Base-by-base conservation (phyloP, 768 basidiomycete genomes). In the Xerocomellus amylosporus region DNA sequence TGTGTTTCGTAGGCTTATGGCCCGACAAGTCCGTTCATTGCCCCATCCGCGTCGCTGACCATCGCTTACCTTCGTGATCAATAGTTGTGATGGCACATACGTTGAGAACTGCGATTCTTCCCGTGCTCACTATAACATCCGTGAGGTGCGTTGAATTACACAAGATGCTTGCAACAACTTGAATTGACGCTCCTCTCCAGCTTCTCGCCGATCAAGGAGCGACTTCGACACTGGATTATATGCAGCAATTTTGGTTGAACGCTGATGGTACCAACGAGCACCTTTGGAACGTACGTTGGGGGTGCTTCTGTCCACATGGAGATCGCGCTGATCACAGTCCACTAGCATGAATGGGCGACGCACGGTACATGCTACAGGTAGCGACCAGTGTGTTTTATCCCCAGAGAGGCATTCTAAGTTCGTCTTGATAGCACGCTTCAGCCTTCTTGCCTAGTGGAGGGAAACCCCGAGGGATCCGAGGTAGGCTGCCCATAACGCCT, bases 321-420 rank as follows among this genome's bases (percentile, higher is more conserved):
- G 10, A 24, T 9, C 31, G 37, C 19, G 14, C 46, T 64, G 20
- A 56, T 51, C 33, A 6, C 22, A 38, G 41, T 31, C 22, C 28
- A 17, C 5, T 51, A 84, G 82, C 86, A 89, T 58, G 87, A 89
- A 65, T 89, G 87, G 87, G 57, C 72, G 8, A 82, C 77, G 4
- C 87, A 89, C 58, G 87, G 87, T 20, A 89, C 78, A 34, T 79
- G 75, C 58, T 74, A 64, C 46, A 70, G 68, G 68, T 67, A 55
- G 22, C 4, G 12, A 43, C 22, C 20, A n/a, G 1, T 6, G 3
- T 9, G 0, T 20, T 22, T 17, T 19, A 47, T 48, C 15, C 15
- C 14, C 8, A 31, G 22, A 3, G 8, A 45, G 6, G 14, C 14
- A 6, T 17, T 24, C 33, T 44, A 28, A 62, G 5, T 38, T 42